Conservation (phyloP, 495 filamentous ascomycete species). For the Podospora tetraspora region DNA sequence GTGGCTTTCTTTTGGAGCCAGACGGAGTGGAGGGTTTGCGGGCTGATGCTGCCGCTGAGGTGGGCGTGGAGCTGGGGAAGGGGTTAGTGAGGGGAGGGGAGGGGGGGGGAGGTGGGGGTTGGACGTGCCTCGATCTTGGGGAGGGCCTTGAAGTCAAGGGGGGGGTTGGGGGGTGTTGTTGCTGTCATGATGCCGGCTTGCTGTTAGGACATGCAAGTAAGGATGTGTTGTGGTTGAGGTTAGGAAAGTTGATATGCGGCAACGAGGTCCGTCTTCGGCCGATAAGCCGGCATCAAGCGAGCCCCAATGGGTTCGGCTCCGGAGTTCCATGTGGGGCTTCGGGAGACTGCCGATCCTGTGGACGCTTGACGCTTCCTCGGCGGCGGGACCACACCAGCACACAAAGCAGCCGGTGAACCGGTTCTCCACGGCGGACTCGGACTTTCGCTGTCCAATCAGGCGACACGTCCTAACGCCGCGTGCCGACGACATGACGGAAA, state of each 20-base stretch:
- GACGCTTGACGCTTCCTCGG: not conserved
- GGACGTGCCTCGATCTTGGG: conserved; percentile 44
- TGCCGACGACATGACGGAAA: not conserved
- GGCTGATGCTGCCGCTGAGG: conserved; percentile 74
- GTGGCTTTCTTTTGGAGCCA: conserved; percentile 56
- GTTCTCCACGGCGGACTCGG: not conserved
- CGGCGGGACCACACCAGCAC: not conserved
- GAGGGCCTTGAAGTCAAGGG: conserved; percentile 40
- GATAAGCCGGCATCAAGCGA: not conserved
- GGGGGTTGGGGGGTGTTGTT: not conserved
- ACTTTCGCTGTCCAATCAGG: conserved; percentile 7
- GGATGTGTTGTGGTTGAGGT: not conserved
- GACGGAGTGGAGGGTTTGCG: conserved; percentile 67
- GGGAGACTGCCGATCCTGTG: not conserved
- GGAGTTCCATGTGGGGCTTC: not conserved
- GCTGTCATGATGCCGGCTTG: conserved; percentile 11
- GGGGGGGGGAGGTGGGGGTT: not conserved
- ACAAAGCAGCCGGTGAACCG: not conserved
- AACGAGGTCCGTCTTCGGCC: not conserved
- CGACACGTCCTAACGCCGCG: not conserved
- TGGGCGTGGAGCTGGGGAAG: conserved; percentile 69
- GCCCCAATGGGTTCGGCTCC: not conserved
- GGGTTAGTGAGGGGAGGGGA: not conserved
- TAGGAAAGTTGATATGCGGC: not conserved
- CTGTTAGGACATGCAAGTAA: not conserved